Percentiles rank a stretch among this genome's conserved stretches.
These are phyloP conservation scores for Cordia subcordata DNA, from an alignment of 257 asterid genomes.

Conservation along the genomic window DNA sequence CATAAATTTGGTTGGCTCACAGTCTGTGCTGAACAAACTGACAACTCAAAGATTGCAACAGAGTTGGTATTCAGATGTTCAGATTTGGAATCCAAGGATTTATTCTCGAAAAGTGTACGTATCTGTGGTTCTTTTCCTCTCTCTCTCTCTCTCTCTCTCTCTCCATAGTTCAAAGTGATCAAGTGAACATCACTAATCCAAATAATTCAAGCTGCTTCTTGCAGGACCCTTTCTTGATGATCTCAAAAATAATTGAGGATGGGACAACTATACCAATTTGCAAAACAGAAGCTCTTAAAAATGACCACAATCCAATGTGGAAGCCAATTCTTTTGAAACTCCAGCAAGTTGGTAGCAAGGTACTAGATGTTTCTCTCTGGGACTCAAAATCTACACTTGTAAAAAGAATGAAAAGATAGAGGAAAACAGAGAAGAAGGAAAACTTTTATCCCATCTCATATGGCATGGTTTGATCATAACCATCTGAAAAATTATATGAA, in stretches of 20 bases:
- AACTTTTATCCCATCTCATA: not conserved
- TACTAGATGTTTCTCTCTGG: conserved; percentile 20
- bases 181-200: conserved; percentile 20
- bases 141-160: not conserved
- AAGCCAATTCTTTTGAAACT: conserved; percentile 63
- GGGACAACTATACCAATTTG: conserved; percentile 70
- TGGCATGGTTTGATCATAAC: no score
- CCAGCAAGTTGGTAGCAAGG: conserved; percentile 99
- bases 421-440: not conserved
- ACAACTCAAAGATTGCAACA: conserved; percentile 68
- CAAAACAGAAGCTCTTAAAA: conserved; percentile 94
- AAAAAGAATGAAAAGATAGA: not conserved
- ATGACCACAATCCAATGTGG: conserved; percentile 83
- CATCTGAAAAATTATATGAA: no score
- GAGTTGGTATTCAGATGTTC: conserved; percentile 85
- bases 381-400: not conserved
- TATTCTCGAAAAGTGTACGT: conserved; percentile 91
- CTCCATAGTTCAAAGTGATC: conserved; percentile 16
- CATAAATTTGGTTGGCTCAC: conserved; percentile 62
- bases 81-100: conserved; percentile 84
- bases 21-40: conserved; percentile 79
- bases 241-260: conserved; percentile 72
- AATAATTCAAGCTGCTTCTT: conserved; percentile 26
- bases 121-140: not conserved
- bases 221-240: conserved; percentile 91